Evolutionary conservation across 2,329 filamentous ascomycete genomes (phyloP), one percentile per base, ranked within the genome.

Genomic region (Colletotrichum sp.): DNA sequence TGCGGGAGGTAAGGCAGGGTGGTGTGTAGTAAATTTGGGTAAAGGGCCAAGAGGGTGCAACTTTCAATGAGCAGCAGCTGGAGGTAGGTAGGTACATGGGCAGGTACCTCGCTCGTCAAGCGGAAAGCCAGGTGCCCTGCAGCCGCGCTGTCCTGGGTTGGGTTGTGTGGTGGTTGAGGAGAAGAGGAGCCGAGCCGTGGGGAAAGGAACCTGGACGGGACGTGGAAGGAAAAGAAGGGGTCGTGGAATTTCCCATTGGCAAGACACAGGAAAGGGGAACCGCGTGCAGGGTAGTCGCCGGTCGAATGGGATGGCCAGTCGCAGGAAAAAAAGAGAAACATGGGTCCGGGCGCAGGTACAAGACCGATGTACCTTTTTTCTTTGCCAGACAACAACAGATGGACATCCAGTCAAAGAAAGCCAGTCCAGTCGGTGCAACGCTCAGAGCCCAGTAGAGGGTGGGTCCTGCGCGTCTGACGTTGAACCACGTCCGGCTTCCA

Each of bases 161-260:
- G 34, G 15, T 39, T 39, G 15, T 39, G 36, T 18, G 36, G 39
- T 48, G 39, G 39, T 48, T 48, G 64, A 57, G 62, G 69, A 65
- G 55, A 68, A 39, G 52, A 68, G 73, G 69, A 75, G 73, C 73
- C 73, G 73, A 75, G 73, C 32, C 69, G 73, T 75, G 73, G 73
- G 69, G 73, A 73, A 75, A 73, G 39, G 26, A 60, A n/a, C 57
- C 59, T 62, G 26, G 26, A 30, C 24, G 26, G 16, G 30, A 30
- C 26, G 28, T 62, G 28, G 73, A 72, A 72, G 69, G 39, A 72
- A 75, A 73, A 73, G 73, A 75, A 75, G 73, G 73, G 73, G 73
- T 75, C 64, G 69, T 75, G 63, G 69, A 72, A 72, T 75, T 75
- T 63, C 63, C 63, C 44, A 75, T 72, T 6, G 30, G 55, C 63